These are phyloP conservation scores for Suillus tomentosus DNA, from an alignment of 768 basidiomycete genomes.

Conservation along the genomic window DNA sequence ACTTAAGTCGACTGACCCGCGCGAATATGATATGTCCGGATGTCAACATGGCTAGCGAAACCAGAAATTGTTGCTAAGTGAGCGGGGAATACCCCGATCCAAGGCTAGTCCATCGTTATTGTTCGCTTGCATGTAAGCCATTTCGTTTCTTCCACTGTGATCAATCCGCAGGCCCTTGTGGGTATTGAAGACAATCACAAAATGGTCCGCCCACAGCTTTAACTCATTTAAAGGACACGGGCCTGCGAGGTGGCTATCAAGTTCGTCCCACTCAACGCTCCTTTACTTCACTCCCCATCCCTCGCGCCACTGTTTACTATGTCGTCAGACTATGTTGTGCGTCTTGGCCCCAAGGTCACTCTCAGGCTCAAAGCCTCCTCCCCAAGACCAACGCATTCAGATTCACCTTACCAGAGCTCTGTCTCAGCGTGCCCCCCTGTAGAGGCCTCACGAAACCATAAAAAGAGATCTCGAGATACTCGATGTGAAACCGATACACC, in stretches of 20 bases:
- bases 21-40: too few relatives aligned
- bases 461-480: conserved; percentile 3
- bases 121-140: neutral
- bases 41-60: too few relatives aligned
- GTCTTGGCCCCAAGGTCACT: conserved; percentile 2
- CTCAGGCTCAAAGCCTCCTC: neutral
- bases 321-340: neutral
- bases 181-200: neutral
- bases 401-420: neutral
- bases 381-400: neutral
- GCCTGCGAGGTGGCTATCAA: neutral
- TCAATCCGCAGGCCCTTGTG: neutral
- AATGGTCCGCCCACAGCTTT: neutral
- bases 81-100: too few relatives aligned
- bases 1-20: too few relatives aligned
- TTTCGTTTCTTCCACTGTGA: neutral
- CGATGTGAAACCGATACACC: neutral
- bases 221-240: neutral
- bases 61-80: too few relatives aligned
- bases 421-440: neutral
- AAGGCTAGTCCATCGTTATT: neutral
- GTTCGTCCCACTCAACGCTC: neutral
- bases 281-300: neutral
- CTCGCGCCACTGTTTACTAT: neutral
- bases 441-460: neutral